Conservation (phyloP, 495 filamentous ascomycete genomes). For the Rhypophila decipiens region DNA sequence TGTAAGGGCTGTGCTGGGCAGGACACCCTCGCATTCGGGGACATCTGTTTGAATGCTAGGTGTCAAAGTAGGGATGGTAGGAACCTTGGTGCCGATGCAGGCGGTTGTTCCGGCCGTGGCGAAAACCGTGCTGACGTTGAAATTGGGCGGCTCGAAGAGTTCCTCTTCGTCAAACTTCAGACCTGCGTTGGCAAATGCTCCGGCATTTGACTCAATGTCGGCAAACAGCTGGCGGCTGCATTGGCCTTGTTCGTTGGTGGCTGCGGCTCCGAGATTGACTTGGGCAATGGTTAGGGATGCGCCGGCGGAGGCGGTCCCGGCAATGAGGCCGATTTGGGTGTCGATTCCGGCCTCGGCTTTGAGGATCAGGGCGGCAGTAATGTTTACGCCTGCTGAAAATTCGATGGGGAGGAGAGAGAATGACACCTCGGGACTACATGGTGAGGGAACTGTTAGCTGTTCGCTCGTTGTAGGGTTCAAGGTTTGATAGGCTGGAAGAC, state of each 20-base stretch:
- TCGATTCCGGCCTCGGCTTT: conserved; percentile 20
- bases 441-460: background rate
- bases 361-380: conserved; percentile 26
- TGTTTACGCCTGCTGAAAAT: conserved; percentile 13
- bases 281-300: conserved; percentile 18
- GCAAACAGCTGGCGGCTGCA: conserved; percentile 17
- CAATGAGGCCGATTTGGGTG: conserved; percentile 21
- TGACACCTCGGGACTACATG: conserved; percentile 15
- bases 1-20: conserved; percentile 7
- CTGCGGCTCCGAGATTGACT: conserved; percentile 17
- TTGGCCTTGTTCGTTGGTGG: conserved; percentile 12
- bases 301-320: conserved; percentile 16
- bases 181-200: conserved; percentile 8
- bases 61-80: background rate
- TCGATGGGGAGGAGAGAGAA: conserved; percentile 23
- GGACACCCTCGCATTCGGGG: background rate
- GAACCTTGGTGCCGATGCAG: conserved; percentile 13
- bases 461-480: background rate
- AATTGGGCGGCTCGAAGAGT: conserved; percentile 6
- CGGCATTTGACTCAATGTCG: conserved; percentile 18
- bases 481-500: background rate
- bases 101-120: conserved; percentile 25
- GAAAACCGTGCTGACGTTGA: conserved; percentile 23
- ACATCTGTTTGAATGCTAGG: background rate
- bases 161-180: background rate